Conservation (phyloP, 306 rosid genomes). For the Vicia faba region DNA sequence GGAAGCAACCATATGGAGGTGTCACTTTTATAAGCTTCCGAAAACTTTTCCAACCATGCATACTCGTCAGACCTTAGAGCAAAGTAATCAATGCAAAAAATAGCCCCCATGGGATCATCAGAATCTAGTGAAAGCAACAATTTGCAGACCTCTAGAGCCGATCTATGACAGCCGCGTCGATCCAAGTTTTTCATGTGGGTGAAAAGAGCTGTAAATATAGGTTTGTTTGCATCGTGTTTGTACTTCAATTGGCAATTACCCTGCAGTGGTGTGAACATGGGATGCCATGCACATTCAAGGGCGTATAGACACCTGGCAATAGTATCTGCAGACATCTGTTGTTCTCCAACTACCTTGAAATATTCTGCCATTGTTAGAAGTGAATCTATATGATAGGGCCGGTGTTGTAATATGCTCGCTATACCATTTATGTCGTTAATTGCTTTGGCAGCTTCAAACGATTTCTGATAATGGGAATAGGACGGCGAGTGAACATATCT, state of each 20-base stretch:
- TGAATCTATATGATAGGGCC: constrained; percentile 86
- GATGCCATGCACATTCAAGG: constrained; percentile 94
- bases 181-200: constrained; percentile 89
- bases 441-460: constrained; percentile 87
- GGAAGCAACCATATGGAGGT: constrained; percentile 89
- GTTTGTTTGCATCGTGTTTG: constrained; percentile 75
- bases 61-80: constrained; percentile 88
- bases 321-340: constrained; percentile 86
- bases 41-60: constrained; percentile 84
- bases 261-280: constrained; percentile 81
- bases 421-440: constrained; percentile 77
- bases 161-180: constrained; percentile 95
- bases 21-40: constrained; percentile 80
- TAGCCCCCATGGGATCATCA: constrained; percentile 93
- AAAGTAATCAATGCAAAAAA: constrained; percentile 87
- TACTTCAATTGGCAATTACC: constrained; percentile 89
- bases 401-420: constrained; percentile 58
- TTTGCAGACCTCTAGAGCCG: constrained; percentile 95
- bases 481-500: constrained; percentile 74
- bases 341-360: constrained; percentile 87
- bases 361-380: constrained; percentile 91
- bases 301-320: constrained; percentile 80
- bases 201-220: constrained; percentile 69
- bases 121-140: constrained; percentile 84
- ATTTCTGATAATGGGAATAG: constrained; percentile 70